Percentiles rank a stretch among this genome's conserved stretches.
Conservation (phyloP, 1,284 basidiomycete genomes). For the Fomitopsis palustris region DNA sequence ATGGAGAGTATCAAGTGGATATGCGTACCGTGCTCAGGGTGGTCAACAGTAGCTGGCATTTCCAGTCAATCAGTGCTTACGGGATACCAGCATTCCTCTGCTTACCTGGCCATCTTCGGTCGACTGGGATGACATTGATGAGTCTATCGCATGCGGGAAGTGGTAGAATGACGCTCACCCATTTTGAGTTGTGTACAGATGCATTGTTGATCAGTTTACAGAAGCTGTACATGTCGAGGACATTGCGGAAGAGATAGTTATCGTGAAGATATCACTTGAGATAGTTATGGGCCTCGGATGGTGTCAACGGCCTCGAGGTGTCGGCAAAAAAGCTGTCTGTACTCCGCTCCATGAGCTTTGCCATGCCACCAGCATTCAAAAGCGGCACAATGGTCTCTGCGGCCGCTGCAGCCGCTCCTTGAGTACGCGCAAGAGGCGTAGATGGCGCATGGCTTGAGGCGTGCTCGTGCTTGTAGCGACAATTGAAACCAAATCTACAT, state of each 20-base stretch:
- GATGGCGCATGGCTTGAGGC: conserved; percentile 10
- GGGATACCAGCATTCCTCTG: neutral
- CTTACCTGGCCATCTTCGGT: conserved; percentile 51
- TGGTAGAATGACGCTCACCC: conserved; percentile 37
- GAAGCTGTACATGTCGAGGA: conserved; percentile 45
- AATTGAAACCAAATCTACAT: conserved; percentile 47
- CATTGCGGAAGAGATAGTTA: conserved; percentile 37
- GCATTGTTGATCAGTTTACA: conserved; percentile 42
- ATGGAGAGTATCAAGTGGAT: neutral
- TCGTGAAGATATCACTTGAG: conserved; percentile 43
- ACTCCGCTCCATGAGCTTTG: conserved; percentile 31
- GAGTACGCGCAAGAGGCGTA: neutral
- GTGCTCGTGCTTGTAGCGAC: conserved; percentile 39
- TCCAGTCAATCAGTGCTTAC: neutral
- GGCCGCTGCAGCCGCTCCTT: neutral
- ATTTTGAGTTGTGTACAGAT: conserved; percentile 38
- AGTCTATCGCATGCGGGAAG: neutral
- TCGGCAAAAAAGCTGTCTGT: conserved; percentile 11
- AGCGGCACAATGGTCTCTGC: conserved; percentile 32
- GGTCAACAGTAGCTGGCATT: conserved; percentile 37
- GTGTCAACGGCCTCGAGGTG: conserved; percentile 35
- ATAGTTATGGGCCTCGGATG: conserved; percentile 44
- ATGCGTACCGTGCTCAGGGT: conserved; percentile 34
- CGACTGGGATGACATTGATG: conserved; percentile 30
- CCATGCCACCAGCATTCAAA: conserved; percentile 40